A percentile compares a stretch with the other conserved stretches of the same genome.
Evolutionary conservation across 352 stramenopile species (phyloP).

Genomic region (Phytopythium delawarense): DNA sequence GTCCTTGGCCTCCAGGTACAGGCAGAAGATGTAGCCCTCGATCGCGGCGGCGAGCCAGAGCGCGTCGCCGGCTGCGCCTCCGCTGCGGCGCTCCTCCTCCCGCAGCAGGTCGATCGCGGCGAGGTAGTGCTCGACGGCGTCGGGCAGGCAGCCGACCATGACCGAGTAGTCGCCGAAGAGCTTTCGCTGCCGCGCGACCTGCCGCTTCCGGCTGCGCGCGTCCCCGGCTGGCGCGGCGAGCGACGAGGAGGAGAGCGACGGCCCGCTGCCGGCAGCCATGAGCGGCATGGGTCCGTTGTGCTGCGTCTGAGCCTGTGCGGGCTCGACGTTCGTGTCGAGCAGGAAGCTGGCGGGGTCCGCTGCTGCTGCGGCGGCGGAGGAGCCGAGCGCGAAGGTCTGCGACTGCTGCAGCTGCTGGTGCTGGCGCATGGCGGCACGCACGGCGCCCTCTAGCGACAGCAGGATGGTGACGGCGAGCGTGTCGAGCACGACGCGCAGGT

Average conservation of each 20-base stretch:
- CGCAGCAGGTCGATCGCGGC: constrained; percentile 66
- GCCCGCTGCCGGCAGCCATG: constrained; percentile 2
- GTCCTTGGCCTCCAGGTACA: constrained; percentile 41
- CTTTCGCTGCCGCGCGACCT: constrained; percentile 63
- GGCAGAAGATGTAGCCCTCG: constrained; percentile 68
- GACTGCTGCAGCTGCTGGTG: constrained; percentile 18
- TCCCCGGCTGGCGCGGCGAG: constrained; percentile 24
- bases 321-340: constrained; percentile 75
- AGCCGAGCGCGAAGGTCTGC: neutral
- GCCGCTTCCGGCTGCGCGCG: constrained; percentile 39
- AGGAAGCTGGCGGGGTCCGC: constrained; percentile 28
- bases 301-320: constrained; percentile 23
- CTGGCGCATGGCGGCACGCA: constrained; percentile 55
- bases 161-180: constrained; percentile 79
- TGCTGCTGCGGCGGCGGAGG: neutral
- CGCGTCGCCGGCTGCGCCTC: constrained; percentile 35
- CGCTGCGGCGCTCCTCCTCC: constrained; percentile 72
- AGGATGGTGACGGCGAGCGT: constrained; percentile 78
- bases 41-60: constrained; percentile 79
- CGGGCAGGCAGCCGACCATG: constrained; percentile 55
- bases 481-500: constrained; percentile 79
- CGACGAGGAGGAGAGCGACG: constrained; percentile 18
- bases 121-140: constrained; percentile 70
- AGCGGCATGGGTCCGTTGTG: constrained; percentile 19
- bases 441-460: constrained; percentile 75